Evolutionary conservation across 2,329 filamentous ascomycete genomes (phyloP).

Genomic region (Immersiporthe knoxdaviesiana): DNA sequence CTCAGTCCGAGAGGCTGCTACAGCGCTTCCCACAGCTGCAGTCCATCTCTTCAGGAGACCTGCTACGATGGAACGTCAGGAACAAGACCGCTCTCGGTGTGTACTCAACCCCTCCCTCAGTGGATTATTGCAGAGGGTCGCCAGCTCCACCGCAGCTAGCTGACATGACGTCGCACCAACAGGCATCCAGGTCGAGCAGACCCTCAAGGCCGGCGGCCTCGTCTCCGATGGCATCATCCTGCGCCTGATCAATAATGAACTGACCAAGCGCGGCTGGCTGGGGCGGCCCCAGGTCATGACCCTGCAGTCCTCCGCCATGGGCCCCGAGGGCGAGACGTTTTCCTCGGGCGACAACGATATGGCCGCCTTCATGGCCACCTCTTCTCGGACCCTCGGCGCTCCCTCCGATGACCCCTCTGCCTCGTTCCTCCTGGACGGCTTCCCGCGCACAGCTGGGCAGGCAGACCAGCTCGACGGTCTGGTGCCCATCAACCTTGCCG

Average conservation of each 20-base stretch:
- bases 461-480: conserved; percentile 76
- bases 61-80: conserved; percentile 91
- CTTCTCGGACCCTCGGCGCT: conserved; percentile 43
- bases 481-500: conserved; percentile 92
- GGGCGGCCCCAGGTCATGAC: conserved; percentile 55
- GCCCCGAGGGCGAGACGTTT: conserved; percentile 39
- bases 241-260: conserved; percentile 87
- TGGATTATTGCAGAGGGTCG: conserved; percentile 21
- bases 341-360: conserved; percentile 39
- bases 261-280: conserved; percentile 85
- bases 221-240: conserved; percentile 92
- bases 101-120: conserved; percentile 32
- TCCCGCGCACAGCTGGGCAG: conserved; percentile 85
- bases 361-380: conserved; percentile 47
- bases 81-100: conserved; percentile 82
- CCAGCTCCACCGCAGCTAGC: background rate
- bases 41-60: conserved; percentile 90
- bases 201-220: conserved; percentile 86
- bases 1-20: conserved; percentile 88
- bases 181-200: conserved; percentile 89
- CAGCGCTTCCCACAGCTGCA: conserved; percentile 85
- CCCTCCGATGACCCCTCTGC: conserved; percentile 73
- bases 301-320: conserved; percentile 51
- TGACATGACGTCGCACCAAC: conserved; percentile 25
- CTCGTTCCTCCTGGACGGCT: conserved; percentile 95